Percentiles rank a stretch among this genome's conserved stretches.
Evolutionary conservation across 352 stramenopile genomes (phyloP).

Genomic region (Globisporangium viniferum): DNA sequence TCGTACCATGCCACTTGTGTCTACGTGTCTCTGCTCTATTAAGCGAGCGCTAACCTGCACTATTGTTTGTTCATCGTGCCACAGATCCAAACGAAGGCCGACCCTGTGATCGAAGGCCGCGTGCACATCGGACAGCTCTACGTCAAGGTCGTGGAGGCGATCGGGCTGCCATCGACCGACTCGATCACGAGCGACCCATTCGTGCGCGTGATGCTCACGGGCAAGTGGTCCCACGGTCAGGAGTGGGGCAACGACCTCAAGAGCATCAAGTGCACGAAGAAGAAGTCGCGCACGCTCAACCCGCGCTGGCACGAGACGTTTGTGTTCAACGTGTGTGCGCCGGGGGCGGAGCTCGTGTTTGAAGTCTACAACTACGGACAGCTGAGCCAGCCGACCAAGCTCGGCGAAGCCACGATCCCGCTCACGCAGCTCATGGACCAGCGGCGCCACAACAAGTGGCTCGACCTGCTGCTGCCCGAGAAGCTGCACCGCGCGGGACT

Average conservation of each 20-base stretch:
- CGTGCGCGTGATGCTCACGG: slow-evolving; percentile 77
- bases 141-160: slow-evolving; percentile 84
- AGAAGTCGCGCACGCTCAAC: slow-evolving; percentile 84
- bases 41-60: neutral
- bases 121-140: slow-evolving; percentile 86
- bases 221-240: slow-evolving; percentile 84
- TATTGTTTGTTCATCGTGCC: neutral
- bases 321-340: slow-evolving; percentile 85
- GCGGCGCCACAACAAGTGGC: slow-evolving; percentile 84
- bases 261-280: slow-evolving; percentile 82
- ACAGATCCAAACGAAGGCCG: slow-evolving; percentile 60
- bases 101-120: slow-evolving; percentile 77
- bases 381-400: slow-evolving; percentile 76
- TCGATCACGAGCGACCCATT: slow-evolving; percentile 88
- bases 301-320: slow-evolving; percentile 86
- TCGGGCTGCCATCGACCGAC: slow-evolving; percentile 79
- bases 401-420: slow-evolving; percentile 74
- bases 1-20: neutral
- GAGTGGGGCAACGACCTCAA: slow-evolving; percentile 82
- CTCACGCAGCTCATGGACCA: slow-evolving; percentile 84
- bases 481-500: slow-evolving; percentile 76
- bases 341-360: slow-evolving; percentile 74
- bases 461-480: slow-evolving; percentile 75
- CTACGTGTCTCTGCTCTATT: neutral
- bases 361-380: slow-evolving; percentile 87